A percentile compares a stretch with the other conserved stretches of the same genome.
Evolutionary conservation across 2,329 filamentous ascomycete genomes (phyloP).

Genomic region (Stachybotrys chlorohalonatus): DNA sequence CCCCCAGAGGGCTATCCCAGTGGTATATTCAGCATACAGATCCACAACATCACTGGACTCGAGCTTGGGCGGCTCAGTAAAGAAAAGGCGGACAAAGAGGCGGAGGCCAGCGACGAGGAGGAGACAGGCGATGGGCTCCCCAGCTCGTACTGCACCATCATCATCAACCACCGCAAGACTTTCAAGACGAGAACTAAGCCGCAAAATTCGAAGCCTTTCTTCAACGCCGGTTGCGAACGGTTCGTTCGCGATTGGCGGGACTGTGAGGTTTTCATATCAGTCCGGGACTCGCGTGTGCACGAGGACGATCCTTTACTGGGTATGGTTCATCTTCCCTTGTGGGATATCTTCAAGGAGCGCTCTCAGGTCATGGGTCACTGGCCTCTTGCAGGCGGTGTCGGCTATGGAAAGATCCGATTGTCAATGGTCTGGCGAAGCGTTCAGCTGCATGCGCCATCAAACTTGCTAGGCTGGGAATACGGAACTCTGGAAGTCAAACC

Average conservation of each 20-base stretch:
- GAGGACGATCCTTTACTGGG: slow-evolving; percentile 64
- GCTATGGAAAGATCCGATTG: slow-evolving; percentile 58
- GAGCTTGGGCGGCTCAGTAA: slow-evolving; percentile 54
- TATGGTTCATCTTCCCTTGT: slow-evolving; percentile 58
- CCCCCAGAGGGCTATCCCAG: slow-evolving; percentile 53
- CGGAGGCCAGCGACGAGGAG: slow-evolving; percentile 43
- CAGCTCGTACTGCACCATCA: slow-evolving; percentile 63
- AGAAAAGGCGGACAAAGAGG: slow-evolving; percentile 33
- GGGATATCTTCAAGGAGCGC: slow-evolving; percentile 50
- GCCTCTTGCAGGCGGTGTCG: slow-evolving; percentile 63
- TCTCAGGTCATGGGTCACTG: slow-evolving; percentile 59
- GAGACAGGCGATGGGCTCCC: slow-evolving; percentile 57
- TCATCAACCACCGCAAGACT: slow-evolving; percentile 61
- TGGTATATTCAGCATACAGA: slow-evolving; percentile 60
- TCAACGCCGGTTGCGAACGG: slow-evolving; percentile 66
- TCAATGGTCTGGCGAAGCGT: slow-evolving; percentile 68
- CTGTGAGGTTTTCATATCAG: slow-evolving; percentile 58
- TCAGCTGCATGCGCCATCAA: slow-evolving; percentile 48
- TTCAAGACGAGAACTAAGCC: slow-evolving; percentile 69
- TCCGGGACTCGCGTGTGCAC: slow-evolving; percentile 58
- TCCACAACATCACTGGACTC: slow-evolving; percentile 64
- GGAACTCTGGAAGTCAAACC: slow-evolving; percentile 60
- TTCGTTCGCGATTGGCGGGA: slow-evolving; percentile 61
- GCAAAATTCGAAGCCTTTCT: slow-evolving; percentile 70
- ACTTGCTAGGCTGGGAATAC: slow-evolving; percentile 60